Base-by-base conservation (phyloP, 805 yeast species). In the Suhomyces emberorum region DNA sequence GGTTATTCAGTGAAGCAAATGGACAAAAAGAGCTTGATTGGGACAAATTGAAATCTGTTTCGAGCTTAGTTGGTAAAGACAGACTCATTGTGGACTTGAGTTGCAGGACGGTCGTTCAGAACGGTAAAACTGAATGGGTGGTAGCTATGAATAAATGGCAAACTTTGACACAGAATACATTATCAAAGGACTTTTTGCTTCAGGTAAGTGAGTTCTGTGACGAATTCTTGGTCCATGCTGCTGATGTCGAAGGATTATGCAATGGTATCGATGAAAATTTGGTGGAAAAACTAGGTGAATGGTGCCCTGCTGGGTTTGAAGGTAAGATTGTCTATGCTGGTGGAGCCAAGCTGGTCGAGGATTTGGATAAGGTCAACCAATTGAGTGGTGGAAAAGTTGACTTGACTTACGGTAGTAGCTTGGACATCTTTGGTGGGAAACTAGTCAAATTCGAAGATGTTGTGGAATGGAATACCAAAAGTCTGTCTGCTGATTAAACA, bases 101-200 rank as follows among this genome's bases (percentile, higher is more conserved):
- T 56, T 91, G 98, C 58, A 74, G 95, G 41, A 54, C 53, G 12
- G 56, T 58, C 1, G 44, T 52, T 4, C 54, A 50, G n/a, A 49
- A 52, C 3, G 54, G 43, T 8, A 38, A 31, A 43, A 52, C 35
- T 1, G 58, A 68, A 30, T 93, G 98, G 98, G 74, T 83, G 23
- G 98, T 93, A n/a, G 96, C 98, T 2, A 93, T 88, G 79, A 89
- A 93, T 62, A 84, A 88, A 60, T 93, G 99, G 99, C 97, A 89
- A 57, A 84, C 89, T 0, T 61, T 89, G 19, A 93, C 99, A 0
- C 72, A 72, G 26, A 71, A 80, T 30, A 72, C 64, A 37, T 66
- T 93, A 36, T 68, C 67, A 32, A 56, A 59, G 33, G 74, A 72
- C 17, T 73, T 83, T 18, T 73, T 93, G 41, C 55, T 49, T 3